Conservation (phyloP, 1,284 basidiomycete species). For the Cerioporus squamosus region DNA sequence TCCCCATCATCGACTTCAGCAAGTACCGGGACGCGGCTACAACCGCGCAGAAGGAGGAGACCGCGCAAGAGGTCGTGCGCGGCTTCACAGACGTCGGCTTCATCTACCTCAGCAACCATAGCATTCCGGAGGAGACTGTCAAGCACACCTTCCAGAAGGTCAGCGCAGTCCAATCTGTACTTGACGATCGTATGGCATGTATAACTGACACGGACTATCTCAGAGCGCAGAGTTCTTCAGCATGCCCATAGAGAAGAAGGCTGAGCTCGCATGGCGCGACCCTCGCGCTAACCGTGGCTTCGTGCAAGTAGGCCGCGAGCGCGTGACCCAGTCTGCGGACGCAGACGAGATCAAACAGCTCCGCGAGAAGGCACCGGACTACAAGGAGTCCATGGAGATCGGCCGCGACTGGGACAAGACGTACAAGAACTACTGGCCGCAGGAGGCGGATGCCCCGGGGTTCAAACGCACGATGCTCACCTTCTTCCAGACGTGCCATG, state of each 20-base stretch:
- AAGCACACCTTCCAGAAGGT: conserved; percentile 68
- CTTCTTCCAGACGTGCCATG: conserved; percentile 80
- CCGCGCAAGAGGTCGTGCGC: conserved; percentile 71
- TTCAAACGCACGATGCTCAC: conserved; percentile 76
- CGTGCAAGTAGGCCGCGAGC: conserved; percentile 78
- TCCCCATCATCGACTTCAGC: conserved; percentile 81
- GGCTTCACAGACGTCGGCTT: conserved; percentile 82
- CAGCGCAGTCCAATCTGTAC: no score
- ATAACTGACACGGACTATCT: no score
- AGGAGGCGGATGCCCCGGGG: conserved; percentile 59
- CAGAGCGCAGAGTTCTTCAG: conserved; percentile 79
- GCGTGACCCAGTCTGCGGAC: conserved; percentile 76
- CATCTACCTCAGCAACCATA: conserved; percentile 74
- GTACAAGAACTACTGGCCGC: conserved; percentile 83
- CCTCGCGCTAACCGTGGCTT: conserved; percentile 86
- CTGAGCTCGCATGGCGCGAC: conserved; percentile 75
- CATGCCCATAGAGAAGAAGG: conserved; percentile 68
- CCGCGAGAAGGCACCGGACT: conserved; percentile 75
- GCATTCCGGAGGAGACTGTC: conserved; percentile 58
- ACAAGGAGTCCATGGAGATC: conserved; percentile 87
- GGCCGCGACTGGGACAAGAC: conserved; percentile 77
- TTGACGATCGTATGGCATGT: no score
- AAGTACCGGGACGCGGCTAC: conserved; percentile 60
- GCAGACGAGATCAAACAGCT: conserved; percentile 75
- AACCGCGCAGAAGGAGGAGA: conserved; percentile 57